A percentile compares a stretch with the other conserved stretches of the same genome.
phyloP scores from a whole-genome alignment of 768 basidiomycete species.

The Boletellus ananiceps region DNA sequence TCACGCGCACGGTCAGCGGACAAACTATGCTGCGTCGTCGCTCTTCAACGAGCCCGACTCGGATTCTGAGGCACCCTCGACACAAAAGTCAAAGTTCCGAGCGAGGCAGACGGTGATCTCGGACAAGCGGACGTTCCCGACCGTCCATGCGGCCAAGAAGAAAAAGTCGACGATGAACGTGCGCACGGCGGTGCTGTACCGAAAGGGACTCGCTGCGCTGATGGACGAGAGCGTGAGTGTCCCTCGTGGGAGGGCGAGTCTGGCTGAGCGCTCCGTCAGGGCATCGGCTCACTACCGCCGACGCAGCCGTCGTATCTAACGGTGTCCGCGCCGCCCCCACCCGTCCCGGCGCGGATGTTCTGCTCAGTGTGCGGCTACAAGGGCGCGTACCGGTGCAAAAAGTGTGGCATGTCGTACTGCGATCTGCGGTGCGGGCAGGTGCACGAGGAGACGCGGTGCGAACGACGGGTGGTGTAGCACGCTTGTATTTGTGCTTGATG shows the following conservation, averaged over 20 bases:
- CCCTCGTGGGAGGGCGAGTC: background rate
- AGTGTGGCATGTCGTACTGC: constrained; percentile 75
- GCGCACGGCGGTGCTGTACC: constrained; percentile 74
- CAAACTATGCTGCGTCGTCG: constrained; percentile 63
- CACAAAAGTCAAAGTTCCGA: constrained; percentile 48
- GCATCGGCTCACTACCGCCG: constrained; percentile 50
- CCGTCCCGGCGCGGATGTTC: constrained; percentile 62
- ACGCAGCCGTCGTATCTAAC: constrained; percentile 67
- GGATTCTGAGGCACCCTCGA: constrained; percentile 21
- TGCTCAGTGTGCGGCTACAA: constrained; percentile 89
- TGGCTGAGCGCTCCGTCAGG: constrained; percentile 37
- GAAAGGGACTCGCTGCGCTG: constrained; percentile 69
- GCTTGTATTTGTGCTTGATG: background rate
- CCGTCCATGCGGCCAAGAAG: constrained; percentile 36
- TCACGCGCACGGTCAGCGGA: constrained; percentile 44
- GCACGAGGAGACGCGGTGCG: constrained; percentile 79
- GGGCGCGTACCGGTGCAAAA: constrained; percentile 74
- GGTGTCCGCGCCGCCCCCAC: constrained; percentile 53
- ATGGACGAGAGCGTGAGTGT: constrained; percentile 75
- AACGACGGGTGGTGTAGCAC: constrained; percentile 57
- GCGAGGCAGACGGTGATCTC: constrained; percentile 71
- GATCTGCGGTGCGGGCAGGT: constrained; percentile 66
- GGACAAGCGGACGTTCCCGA: constrained; percentile 56
- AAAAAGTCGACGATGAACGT: constrained; percentile 83
- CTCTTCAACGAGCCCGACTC: constrained; percentile 31